These are phyloP conservation scores for Phytophthora hybrid DNA, from an alignment of 352 stramenopile genomes.

Conservation along the genomic window DNA sequence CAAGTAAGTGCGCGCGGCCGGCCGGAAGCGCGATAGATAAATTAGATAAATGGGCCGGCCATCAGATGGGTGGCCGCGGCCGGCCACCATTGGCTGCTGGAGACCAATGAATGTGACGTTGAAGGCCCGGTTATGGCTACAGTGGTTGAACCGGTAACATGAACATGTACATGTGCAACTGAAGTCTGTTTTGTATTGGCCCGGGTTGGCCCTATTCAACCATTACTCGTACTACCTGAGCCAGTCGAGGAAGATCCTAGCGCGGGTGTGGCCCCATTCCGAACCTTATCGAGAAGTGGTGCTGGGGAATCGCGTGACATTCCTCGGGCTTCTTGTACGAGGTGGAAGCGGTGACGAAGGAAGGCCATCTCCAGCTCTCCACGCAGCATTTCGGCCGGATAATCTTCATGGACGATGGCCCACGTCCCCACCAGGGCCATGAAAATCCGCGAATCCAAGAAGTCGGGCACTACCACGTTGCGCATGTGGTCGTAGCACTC, in stretches of 20 bases:
- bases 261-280: conserved; percentile 1
- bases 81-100: no score
- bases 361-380: conserved; percentile 87
- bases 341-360: conserved; percentile 80
- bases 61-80: no score
- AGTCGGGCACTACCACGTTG: conserved; percentile 80
- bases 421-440: conserved; percentile 86
- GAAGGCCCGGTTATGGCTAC: no score
- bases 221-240: neutral
- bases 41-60: no score
- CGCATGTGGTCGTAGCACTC: conserved; percentile 83
- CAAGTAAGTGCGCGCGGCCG: no score
- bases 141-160: no score
- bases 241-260: conserved; percentile 14
- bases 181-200: no score
- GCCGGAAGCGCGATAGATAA: no score
- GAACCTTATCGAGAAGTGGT: conserved; percentile 44
- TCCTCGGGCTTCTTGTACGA: conserved; percentile 73
- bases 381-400: conserved; percentile 77
- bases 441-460: conserved; percentile 86
- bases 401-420: conserved; percentile 77
- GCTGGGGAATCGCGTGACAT: conserved; percentile 67
- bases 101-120: no score
- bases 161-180: no score
- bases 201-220: neutral